phyloP scores from a whole-genome alignment of 2,329 filamentous ascomycete genomes.

The Pyricularia sp. region DNA sequence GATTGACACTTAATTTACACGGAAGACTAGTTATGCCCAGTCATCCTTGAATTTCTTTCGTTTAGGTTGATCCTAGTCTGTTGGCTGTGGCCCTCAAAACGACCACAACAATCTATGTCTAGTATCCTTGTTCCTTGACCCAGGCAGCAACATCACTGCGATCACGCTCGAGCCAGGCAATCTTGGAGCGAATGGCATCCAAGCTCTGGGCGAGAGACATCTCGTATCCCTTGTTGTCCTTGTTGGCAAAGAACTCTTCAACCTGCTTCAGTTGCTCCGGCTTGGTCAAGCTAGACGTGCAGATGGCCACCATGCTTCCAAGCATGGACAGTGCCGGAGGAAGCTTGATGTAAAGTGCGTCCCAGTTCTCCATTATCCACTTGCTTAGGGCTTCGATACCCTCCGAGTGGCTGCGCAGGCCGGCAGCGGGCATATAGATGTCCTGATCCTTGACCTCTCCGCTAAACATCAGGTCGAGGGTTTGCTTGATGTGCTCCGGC shows the following conservation, averaged over 20 bases:
- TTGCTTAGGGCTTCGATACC: constrained; percentile 73
- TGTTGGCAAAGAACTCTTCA: constrained; percentile 69
- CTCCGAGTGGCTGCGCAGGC: constrained; percentile 65
- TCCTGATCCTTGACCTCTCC: constrained; percentile 90
- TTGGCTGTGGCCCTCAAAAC: neutral
- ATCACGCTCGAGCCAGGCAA: constrained; percentile 71
- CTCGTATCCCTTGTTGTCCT: constrained; percentile 79
- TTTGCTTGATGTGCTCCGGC: constrained; percentile 71
- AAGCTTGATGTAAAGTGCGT: constrained; percentile 68
- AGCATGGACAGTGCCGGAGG: constrained; percentile 84
- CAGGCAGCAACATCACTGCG: constrained; percentile 53
- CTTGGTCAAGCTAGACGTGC: constrained; percentile 71
- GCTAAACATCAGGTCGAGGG: constrained; percentile 64
- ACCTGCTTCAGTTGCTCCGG: constrained; percentile 67
- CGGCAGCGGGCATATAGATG: constrained; percentile 78
- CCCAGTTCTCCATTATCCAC: constrained; percentile 86
- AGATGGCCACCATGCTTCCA: constrained; percentile 73
- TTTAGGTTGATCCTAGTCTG: neutral
- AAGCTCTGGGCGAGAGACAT: constrained; percentile 82
- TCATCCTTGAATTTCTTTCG: neutral
- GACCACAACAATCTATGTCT: neutral
- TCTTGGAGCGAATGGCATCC: constrained; percentile 78
- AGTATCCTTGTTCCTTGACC: constrained; percentile 25
- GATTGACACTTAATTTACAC: neutral
- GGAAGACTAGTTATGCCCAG: neutral